Evolutionary conservation across 805 yeast species (phyloP).

Genomic region (Spathaspora passalidarum): DNA sequence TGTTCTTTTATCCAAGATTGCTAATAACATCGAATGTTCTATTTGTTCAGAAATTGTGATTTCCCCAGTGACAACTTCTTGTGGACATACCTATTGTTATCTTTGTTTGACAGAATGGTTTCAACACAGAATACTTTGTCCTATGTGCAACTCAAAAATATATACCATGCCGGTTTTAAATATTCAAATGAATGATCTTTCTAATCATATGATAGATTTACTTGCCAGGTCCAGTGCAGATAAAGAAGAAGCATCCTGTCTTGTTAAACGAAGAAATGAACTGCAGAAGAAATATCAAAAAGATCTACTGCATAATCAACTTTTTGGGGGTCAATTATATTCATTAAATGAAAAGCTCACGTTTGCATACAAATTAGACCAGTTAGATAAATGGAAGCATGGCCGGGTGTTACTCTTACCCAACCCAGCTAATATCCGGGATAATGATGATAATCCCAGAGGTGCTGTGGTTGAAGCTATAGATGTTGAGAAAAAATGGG

Average conservation of each 20-base stretch:
- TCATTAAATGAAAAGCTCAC: background rate
- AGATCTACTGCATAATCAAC: background rate
- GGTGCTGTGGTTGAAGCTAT: too few relatives aligned
- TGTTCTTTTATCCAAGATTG: slow-evolving; percentile 23
- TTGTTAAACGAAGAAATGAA: background rate
- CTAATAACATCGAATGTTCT: slow-evolving; percentile 47
- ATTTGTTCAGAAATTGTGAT: slow-evolving; percentile 69
- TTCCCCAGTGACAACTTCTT: slow-evolving; percentile 57
- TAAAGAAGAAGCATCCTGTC: background rate
- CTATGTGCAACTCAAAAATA: slow-evolving; percentile 19
- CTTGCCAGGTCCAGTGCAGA: background rate
- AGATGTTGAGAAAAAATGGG: too few relatives aligned
- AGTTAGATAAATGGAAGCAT: background rate
- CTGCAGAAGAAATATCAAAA: background rate
- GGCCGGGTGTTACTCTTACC: background rate
- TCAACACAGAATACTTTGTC: slow-evolving; percentile 55
- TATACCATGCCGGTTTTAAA: background rate
- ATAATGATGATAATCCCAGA: too few relatives aligned
- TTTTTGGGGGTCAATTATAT: background rate
- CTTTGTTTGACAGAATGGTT: slow-evolving; percentile 66
- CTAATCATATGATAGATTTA: background rate
- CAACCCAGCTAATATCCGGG: too few relatives aligned
- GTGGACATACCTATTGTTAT: slow-evolving; percentile 79
- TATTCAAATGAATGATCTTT: background rate
- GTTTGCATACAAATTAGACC: background rate